Conservation (phyloP, 768 basidiomycete species). For the Boletus tomentosulus region DNA sequence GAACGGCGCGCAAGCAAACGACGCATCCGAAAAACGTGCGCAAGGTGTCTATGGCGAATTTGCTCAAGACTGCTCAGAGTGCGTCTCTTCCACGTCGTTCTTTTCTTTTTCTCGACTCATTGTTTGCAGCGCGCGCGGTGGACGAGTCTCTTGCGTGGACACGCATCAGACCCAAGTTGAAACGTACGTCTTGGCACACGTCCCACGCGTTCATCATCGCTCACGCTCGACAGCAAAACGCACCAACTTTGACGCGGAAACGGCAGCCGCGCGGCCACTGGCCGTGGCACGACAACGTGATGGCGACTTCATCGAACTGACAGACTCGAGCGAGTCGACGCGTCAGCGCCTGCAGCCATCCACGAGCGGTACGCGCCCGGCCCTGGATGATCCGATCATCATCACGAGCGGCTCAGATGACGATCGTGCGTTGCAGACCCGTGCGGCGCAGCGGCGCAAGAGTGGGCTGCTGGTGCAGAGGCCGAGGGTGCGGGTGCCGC, state of each 20-base stretch:
- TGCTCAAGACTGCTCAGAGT: constrained; percentile 23
- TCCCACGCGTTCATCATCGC: not conserved
- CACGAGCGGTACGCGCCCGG: too few species aligned
- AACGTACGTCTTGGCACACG: constrained; percentile 7
- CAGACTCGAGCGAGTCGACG: constrained; percentile 20
- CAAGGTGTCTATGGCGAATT: constrained; percentile 8
- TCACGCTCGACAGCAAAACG: constrained; percentile 11
- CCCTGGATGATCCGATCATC: constrained; percentile 18
- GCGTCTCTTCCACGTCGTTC: not conserved
- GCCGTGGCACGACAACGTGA: constrained; percentile 6
- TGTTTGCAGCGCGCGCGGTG: not conserved
- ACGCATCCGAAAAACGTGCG: constrained; percentile 1
- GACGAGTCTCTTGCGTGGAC: constrained; percentile 16
- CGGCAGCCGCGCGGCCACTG: constrained; percentile 11
- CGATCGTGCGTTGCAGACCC: not conserved
- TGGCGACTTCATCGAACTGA: constrained; percentile 15
- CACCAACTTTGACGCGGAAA: constrained; percentile 3
- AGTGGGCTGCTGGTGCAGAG: not conserved
- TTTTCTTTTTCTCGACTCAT: not conserved
- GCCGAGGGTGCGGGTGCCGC: constrained; percentile 1
- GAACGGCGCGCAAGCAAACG: constrained; percentile 16
- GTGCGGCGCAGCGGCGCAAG: constrained; percentile 1
- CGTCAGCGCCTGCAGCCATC: not conserved
- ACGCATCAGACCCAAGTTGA: constrained; percentile 11
- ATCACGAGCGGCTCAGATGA: constrained; percentile 25